Evolutionary conservation across 768 basidiomycete species (phyloP).

Genomic region (Vararia minispora): DNA sequence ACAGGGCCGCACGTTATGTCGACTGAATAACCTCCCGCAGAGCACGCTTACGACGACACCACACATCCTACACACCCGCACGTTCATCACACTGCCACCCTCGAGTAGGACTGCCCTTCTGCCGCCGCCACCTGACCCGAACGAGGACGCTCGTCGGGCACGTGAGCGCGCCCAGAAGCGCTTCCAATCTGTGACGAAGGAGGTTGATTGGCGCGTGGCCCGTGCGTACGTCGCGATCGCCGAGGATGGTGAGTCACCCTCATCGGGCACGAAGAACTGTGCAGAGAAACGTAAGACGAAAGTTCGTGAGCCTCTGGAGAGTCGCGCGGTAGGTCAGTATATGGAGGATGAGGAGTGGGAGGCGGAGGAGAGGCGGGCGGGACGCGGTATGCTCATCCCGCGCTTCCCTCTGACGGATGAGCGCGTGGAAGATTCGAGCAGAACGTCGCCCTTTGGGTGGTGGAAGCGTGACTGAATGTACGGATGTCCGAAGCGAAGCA

Average conservation of each 20-base stretch:
- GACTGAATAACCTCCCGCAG: slow-evolving; percentile 51
- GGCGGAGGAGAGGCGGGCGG: slow-evolving; percentile 23
- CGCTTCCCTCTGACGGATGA: slow-evolving; percentile 13
- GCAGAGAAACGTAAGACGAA: slow-evolving; percentile 8
- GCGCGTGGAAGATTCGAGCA: too few species aligned
- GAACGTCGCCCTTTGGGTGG: too few species aligned
- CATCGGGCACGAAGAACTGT: slow-evolving; percentile 17
- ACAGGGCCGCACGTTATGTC: slow-evolving; percentile 50
- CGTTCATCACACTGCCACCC: slow-evolving; percentile 42
- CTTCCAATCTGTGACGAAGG: slow-evolving; percentile 56
- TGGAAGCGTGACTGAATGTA: too few species aligned
- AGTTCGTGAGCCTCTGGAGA: slow-evolving; percentile 24
- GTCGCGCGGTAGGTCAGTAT: slow-evolving; percentile 44
- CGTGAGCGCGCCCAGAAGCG: slow-evolving; percentile 48
- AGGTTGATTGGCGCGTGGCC: slow-evolving; percentile 55
- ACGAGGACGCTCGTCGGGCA: slow-evolving; percentile 30
- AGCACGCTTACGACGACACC: slow-evolving; percentile 61
- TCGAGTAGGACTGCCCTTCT: slow-evolving; percentile 14
- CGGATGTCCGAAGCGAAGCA: too few species aligned
- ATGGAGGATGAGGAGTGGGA: slow-evolving; percentile 69
- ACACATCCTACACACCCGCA: slow-evolving; percentile 62
- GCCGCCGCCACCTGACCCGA: slow-evolving; percentile 21
- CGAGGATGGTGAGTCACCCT: slow-evolving; percentile 22
- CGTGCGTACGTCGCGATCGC: slow-evolving; percentile 63
- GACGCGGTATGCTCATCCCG: slow-evolving; percentile 16